Evolutionary conservation across 2,329 filamentous ascomycete species (phyloP), one percentile per base, ranked within the genome.

Genomic region (Neophaeococcomyces aloes): DNA sequence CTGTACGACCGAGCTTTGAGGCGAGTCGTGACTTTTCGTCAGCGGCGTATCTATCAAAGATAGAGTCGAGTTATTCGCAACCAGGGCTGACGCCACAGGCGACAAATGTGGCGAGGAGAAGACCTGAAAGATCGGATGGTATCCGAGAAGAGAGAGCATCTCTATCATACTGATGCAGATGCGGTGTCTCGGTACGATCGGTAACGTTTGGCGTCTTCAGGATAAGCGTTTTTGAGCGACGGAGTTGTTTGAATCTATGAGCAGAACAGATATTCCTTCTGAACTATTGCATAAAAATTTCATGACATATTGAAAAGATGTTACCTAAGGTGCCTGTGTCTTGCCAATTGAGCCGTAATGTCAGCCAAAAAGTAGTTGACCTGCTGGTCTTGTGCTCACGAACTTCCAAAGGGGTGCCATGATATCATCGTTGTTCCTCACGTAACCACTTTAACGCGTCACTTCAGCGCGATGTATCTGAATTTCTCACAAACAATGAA

Each of bases 1-100:
- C 30, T 4, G 25, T 86, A 14, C 75, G 87, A 54, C 75, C 83
- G 8, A 89, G 84, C 61, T 94, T 86, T 60, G 89, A 95, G 64
- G 79, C 78, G 29, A 91, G 81, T 61, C 83, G 79, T 56, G 91
- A 96, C 57, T 94, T 95, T 58, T 94, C 89, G 0, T 88, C 84
- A 21, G 88, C 88, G 11, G 86, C 86, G 29, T 79, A 89, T 59
- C 67, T 98, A 53, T 81, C 81, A 37, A 76, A 87, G 50, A 78
- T 94, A 52, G 91, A 95, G 67, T 88, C 83, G 18, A 77, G 72
- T 38, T 75, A 78, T 43, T 79, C 73, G 15, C 57, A 63, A 33
- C 57, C 53, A 33, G 56, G 48, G 11, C n/a, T 41, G n/a, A 47
- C 44, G 19, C 47, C 47, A 18, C 11, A 44, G 37, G 41, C 47